Base-by-base conservation (phyloP, 1,139 yeast genomes). In the Ashbya aceris region DNA sequence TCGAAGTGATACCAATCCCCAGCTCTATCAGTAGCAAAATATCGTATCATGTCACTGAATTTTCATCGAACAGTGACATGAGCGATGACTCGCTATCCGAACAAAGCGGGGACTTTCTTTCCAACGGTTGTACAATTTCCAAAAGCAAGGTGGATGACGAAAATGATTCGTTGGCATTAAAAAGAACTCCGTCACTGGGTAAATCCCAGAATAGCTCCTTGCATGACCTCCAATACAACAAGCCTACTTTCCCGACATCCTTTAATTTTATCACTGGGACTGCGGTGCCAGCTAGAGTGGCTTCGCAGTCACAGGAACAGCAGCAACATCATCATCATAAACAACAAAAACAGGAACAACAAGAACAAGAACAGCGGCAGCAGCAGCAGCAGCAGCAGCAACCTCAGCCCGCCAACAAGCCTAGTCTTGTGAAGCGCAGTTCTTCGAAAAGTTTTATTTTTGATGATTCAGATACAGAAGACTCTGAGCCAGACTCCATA, bases 231-330 rank as follows among this genome's bases (percentile, higher is more conserved):
- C 38, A 49, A 3, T 40, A 45, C 7, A 38, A 44, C n/a, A 34
- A 49, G 9, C 37, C 32, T 23, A 36, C 45, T 8, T 43, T 31
- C 34, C 44, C 31, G 27, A 49, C 3, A 43, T 48, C 56, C 10
- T 58, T 53, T 39, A 59, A 58, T 42, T 60, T 60, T 40, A 56
- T 60, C 11, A 56, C 60, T 1, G 63, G 63, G 4, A 50, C 53
- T 38, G 50, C 52, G 26, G 30, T 47, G 33, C 43, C 39, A 8
- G 33, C 32, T 26, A 37, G 11, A 13, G 33, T 26, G 38, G 32
- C 31, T 13, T 39, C 39, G 20, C 30, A 14, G 30, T 33, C 28
- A 17, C 17, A 31, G 33, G 17, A 13, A 10, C 20, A 36, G n/a
- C 30, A 34, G 20, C 35, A 32, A 7, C 35, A 32, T 4, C 35